Conservation (phyloP, 495 filamentous ascomycete genomes). For the Aspergillus incahuasiensis region DNA sequence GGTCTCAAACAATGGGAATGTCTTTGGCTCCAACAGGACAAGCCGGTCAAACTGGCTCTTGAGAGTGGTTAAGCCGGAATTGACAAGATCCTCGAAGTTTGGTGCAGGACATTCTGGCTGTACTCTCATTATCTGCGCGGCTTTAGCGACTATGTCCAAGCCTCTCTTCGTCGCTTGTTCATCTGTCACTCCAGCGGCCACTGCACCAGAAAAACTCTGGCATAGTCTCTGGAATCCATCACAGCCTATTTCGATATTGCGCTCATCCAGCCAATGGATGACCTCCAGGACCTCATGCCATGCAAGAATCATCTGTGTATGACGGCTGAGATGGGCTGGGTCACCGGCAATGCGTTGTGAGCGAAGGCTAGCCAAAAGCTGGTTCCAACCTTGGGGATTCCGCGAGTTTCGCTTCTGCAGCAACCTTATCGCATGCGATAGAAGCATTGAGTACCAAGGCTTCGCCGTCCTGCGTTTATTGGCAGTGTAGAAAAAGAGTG, state of each 20-base stretch:
- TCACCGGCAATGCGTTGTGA: constrained; percentile 16
- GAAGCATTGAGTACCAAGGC: constrained; percentile 23
- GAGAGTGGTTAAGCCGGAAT: constrained; percentile 28
- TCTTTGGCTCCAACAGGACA: constrained; percentile 27
- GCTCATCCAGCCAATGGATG: constrained; percentile 35
- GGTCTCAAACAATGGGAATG: constrained; percentile 22
- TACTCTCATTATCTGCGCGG: constrained; percentile 7
- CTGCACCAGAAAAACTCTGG: constrained; percentile 37
- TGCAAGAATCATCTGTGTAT: constrained; percentile 31
- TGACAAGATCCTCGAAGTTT: constrained; percentile 28
- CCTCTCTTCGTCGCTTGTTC: constrained; percentile 25
- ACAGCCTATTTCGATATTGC: constrained; percentile 35
- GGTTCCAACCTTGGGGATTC: constrained; percentile 38
- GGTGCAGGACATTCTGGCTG: constrained; percentile 1
- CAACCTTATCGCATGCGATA: constrained; percentile 44
- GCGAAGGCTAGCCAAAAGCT: constrained; percentile 29
- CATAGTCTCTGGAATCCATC: constrained; percentile 46
- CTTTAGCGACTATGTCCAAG: constrained; percentile 16
- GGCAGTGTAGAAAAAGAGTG: constrained; percentile 22
- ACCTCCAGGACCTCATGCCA: constrained; percentile 39
- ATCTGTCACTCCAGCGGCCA: constrained; percentile 27
- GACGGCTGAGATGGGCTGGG: constrained; percentile 15
- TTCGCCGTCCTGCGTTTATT: constrained; percentile 6
- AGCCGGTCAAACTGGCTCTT: constrained; percentile 37
- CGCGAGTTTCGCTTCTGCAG: constrained; percentile 27